Base-by-base conservation (phyloP, 768 basidiomycete species). In the Amanita pseudoporphyria region DNA sequence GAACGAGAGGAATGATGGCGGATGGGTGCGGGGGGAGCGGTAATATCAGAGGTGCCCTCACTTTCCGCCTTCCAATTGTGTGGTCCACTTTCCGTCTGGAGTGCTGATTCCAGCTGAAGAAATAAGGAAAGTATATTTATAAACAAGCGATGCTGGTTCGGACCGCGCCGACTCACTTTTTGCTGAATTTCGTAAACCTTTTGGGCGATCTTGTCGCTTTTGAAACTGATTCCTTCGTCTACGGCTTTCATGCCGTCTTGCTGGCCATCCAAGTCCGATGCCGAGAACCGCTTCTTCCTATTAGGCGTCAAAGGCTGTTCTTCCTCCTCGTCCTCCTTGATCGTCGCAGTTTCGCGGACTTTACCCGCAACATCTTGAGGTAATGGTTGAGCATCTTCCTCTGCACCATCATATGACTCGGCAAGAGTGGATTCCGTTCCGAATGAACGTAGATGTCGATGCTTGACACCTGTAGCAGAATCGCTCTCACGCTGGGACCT, bases 111-210 rank as follows among this genome's bases (percentile, higher is more conserved):
- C 49, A 93, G 71, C 89, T 92, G 44, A 21, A 53, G 14, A 32
- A 51, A 53, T 44, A 52, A 30, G 37, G 36, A 30, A 47, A 47
- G 18, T 39, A 46, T 18, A 14, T 16, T 39, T 16, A 39, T 45
- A 18, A 47, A 49, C 38, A 42, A 40, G 2, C 16, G 31, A 16
- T 12, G 21, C n/a, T 47, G 14, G 19, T 24, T 47, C 38, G 50
- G 39, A 5, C 43, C 26, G 40, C 33, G 45, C 19, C 43, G n/a
- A 64, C 71, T 48, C 38, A 91, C 92, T 79, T 94, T 95, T 55
- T 87, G 81, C 67, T 95, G 91, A 52, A 96, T 94, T 64, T 86
- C 81, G 42, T 86, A 60, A 40, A 96, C 87, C 64, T 92, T 90
- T 62, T 87, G 80, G 21, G 88, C 84, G 49, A 96, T 93, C 60